Evolutionary conservation across 805 yeast genomes (phyloP).

Genomic region (Candida insectorum): DNA sequence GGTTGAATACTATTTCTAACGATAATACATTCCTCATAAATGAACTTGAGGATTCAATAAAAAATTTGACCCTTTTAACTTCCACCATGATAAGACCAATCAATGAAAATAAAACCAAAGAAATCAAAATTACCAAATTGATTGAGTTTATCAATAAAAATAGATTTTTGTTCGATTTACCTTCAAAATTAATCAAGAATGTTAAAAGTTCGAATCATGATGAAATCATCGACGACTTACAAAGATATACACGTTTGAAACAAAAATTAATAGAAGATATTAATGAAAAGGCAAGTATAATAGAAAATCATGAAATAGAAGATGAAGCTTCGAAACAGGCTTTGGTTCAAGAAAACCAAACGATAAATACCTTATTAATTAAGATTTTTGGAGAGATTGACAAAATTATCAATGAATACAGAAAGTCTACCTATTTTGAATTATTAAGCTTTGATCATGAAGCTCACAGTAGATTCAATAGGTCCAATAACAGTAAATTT

Average conservation of each 20-base stretch:
- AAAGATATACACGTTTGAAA: conserved; percentile 19
- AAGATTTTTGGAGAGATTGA: conserved; percentile 32
- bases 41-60: conserved; percentile 37
- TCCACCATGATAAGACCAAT: conserved; percentile 40
- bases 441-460: conserved; percentile 38
- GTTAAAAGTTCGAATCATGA: conserved; percentile 31
- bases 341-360: conserved; percentile 7
- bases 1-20: conserved; percentile 7
- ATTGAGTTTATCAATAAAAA: conserved; percentile 33
- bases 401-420: conserved; percentile 29
- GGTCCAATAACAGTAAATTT: conserved; percentile 26
- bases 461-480: conserved; percentile 13
- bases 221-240: conserved; percentile 32
- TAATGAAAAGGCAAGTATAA: conserved; percentile 6
- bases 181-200: conserved; percentile 25
- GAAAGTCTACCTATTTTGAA: conserved; percentile 33
- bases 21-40: conserved; percentile 22
- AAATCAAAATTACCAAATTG: conserved; percentile 27
- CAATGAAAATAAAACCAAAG: conserved; percentile 34
- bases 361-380: conserved; percentile 25
- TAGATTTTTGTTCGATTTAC: conserved; percentile 35
- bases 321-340: conserved; percentile 17
- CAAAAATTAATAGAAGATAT: conserved; percentile 6
- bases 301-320: conserved; percentile 10
- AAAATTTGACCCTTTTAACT: conserved; percentile 34